phyloP scores from a whole-genome alignment of 148 eudicot genomes.

The Chenopodium berlandieri region DNA sequence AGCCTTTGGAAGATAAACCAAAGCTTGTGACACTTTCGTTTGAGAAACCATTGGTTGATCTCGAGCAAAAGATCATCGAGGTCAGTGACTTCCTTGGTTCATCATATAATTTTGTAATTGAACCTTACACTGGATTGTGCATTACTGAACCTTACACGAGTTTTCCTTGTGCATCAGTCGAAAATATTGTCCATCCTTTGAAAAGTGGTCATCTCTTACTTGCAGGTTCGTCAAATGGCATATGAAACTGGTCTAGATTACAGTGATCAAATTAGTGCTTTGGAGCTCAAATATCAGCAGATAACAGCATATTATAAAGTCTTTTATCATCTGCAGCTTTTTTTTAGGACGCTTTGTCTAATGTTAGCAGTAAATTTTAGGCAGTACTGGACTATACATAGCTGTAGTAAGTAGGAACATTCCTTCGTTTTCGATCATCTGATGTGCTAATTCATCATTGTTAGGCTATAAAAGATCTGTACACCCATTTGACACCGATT shows the following conservation, averaged over 20 bases:
- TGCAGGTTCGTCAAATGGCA: slow-evolving; percentile 78
- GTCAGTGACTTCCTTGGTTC: slow-evolving; percentile 22
- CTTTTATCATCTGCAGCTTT: background rate
- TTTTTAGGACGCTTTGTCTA: background rate
- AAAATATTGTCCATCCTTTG: background rate
- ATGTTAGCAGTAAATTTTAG: background rate
- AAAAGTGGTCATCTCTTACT: background rate
- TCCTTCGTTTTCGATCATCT: background rate
- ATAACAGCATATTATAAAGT: slow-evolving; percentile 24
- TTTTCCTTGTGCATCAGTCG: background rate
- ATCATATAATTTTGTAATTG: background rate
- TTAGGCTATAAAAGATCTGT: slow-evolving; percentile 74
- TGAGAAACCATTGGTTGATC: slow-evolving; percentile 40
- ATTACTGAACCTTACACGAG: background rate
- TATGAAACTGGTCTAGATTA: slow-evolving; percentile 86
- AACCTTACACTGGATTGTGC: background rate
- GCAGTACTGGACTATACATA: background rate
- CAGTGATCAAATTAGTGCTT: slow-evolving; percentile 61
- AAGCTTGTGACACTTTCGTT: slow-evolving; percentile 78
- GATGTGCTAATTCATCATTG: slow-evolving; percentile 12
- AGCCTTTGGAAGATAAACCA: slow-evolving; percentile 72
- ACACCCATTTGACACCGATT: slow-evolving; percentile 70
- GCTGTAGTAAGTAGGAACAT: background rate
- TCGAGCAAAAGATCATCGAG: slow-evolving; percentile 63
- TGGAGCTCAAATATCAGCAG: slow-evolving; percentile 81